phyloP scores from a whole-genome alignment of 1,284 basidiomycete species.

The Tilletia walkeri region DNA sequence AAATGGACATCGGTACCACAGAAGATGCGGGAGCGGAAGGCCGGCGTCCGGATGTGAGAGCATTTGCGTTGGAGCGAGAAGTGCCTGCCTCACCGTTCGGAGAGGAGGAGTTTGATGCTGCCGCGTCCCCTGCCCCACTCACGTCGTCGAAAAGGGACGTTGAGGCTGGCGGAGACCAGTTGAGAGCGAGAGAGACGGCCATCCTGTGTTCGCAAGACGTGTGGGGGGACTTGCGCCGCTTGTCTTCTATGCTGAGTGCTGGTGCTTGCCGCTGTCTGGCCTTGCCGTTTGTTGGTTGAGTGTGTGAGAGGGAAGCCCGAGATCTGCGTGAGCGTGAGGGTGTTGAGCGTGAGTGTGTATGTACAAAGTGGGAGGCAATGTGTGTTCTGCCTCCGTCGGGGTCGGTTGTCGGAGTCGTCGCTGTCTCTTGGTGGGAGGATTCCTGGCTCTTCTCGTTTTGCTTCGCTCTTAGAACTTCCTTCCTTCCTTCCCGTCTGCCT shows the following conservation, averaged over 20 bases:
- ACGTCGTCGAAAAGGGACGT: conserved; percentile 35
- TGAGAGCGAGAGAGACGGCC: conserved; percentile 34
- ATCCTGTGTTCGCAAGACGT: conserved; percentile 10
- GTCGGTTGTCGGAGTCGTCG: too few species aligned
- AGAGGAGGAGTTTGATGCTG: background rate
- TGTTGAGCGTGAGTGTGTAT: background rate
- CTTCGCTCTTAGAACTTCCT: background rate
- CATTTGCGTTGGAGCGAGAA: background rate
- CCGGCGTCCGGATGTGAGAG: background rate
- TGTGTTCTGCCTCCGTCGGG: too few species aligned
- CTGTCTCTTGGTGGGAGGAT: too few species aligned
- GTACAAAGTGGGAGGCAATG: too few species aligned
- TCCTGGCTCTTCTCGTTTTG: too few species aligned
- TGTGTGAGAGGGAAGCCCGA: background rate
- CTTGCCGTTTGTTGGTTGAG: too few species aligned
- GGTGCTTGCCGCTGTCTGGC: background rate
- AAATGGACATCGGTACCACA: background rate
- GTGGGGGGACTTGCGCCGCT: too few species aligned
- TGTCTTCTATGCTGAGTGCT: background rate
- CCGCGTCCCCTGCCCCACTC: background rate
- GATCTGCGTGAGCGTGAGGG: background rate
- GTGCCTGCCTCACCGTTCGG: conserved; percentile 5
- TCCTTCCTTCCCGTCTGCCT: conserved; percentile 12
- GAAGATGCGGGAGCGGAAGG: conserved; percentile 4
- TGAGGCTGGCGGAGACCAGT: conserved; percentile 36